Evolutionary conservation across 495 filamentous ascomycete species (phyloP), one percentile per base, ranked within the genome.

Genomic region (Hypoxylon cercidicola): DNA sequence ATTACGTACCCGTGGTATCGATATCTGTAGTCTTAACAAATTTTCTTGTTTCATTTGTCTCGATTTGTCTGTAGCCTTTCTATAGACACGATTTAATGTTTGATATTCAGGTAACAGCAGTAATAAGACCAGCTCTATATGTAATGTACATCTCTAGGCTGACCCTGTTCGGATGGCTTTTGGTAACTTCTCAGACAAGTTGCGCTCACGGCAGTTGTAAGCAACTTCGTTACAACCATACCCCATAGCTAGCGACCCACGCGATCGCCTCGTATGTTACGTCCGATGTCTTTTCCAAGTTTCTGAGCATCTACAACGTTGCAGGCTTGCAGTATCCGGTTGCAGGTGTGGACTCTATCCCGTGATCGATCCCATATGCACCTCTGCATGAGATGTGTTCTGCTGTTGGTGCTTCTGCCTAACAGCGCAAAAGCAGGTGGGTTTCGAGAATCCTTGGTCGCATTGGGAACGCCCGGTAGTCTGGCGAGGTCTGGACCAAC

Each of bases 321-420:
- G 19, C 49, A 53, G 64, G 55, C 32, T 68, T 30, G 45, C 30
- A 28, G 40, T 48, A 60, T 55, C 39, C 34, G 44, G 49, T 40
- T 35, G 25, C 16, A 20, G 37, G 37, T 55, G 28, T 54, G 43
- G 47, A 25, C 37, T 37, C 30, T 13, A 51, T 68, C 65, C 65
- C 65, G 65, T 68, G 65, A 68, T 64, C 52, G 34, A 64, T 56
- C 32, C 41, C 60, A 47, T 30, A 68, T 68, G 65, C 65, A 41
- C 53, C 55, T 60, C 21, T 56, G 65, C 65, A 68, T 60, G 54
- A 56, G 55, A 16, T 49, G 46, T 16, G 20, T 45, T 25, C n/a
- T 23, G 16, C 40, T 18, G 20, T 59, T 35, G 43, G 40, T 28
- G 41, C 41, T 28, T 16, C 40, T 7, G 4, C 35, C 10, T 10